Evolutionary conservation across 768 basidiomycete genomes (phyloP), one percentile per base, ranked within the genome.

Genomic region (Hygrocybe punicea): DNA sequence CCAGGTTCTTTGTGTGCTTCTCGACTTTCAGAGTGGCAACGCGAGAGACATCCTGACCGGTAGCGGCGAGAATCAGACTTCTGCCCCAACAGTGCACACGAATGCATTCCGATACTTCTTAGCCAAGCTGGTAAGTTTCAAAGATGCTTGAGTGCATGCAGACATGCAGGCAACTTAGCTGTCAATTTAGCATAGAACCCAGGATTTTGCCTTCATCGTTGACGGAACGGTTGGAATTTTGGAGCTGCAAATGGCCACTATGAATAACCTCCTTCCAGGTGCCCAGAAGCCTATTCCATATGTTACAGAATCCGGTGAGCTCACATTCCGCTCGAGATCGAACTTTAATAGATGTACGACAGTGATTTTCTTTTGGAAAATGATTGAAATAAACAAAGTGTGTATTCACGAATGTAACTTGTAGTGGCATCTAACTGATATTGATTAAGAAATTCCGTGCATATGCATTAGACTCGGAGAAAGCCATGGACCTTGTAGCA

Each of bases 91-190:
- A 1, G 71, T 81, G 10, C 81, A 81, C 63, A 87, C 89, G 14
- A 98, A 99, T 66, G 84, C 92, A 2, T 99, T 97, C 70, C 80
- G 91, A 50, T 93, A 93, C 71, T 98, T 95, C 70, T 71, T 97
- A 51, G 87, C 92, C 60, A 97, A 97, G 70, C 71, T 98, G 67
- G 93, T 87, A 61, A 62, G 85, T 73, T 11, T 2, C 46, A 37
- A 53, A 14, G 29, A 57, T n/a, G n/a, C n/a, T n/a, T n/a, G n/a
- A n/a, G n/a, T n/a, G n/a, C n/a, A n/a, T n/a, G n/a, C n/a, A n/a
- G n/a, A n/a, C n/a, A n/a, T n/a, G n/a, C n/a, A n/a, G n/a, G n/a
- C n/a, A n/a, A n/a, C n/a, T n/a, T n/a, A n/a, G n/a, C n/a, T n/a
- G n/a, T n/a, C n/a, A n/a, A n/a, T 60, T 34, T 62, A 96, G 89